Evolutionary conservation across 371 early-diverging fungal species (phyloP), one percentile per base, ranked within the genome.

Genomic region (Zopfochytrium polystomum): DNA sequence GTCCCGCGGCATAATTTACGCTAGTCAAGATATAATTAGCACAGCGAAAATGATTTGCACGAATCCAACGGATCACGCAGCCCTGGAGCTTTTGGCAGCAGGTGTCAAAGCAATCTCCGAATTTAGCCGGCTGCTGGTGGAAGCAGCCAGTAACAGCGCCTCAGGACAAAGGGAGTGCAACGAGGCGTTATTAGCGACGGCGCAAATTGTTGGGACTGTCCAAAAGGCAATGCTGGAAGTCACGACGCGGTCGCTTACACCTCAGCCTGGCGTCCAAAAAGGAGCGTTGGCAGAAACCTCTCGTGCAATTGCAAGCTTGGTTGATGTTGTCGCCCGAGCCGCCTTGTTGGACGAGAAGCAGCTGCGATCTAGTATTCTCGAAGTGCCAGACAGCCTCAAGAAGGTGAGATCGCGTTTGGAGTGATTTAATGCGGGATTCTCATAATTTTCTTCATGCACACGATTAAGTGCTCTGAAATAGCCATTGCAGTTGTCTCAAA

Each of bases 111-210:
- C 52, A 1, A 27, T 78, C 7, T 59, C 65, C 2, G 72, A 81
- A 18, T 26, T 68, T 0, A 57, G 71, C 11, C 51, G 62, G n/a
- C 34, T 30, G 4, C 9, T 76, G 1, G 49, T 67, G 22, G 35
- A 47, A 23, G 47, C 58, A 2, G 60, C 77, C 3, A 72, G 45
- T 2, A 55, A 46, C 32, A 35, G 55, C 13, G 76, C 75, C 31
- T 80, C 82, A 15, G 80, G 77, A 3, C 73, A 77, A 46, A 70
- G 73, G 44, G 80, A 79, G 35, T 78, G 77, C 48, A 68, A 70
- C 4, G 67, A 60, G 1, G 72, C 73, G 3, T 35, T 72, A 30
- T 69, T 62, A 15, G 70, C 64, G 32, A 42, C 78, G 2, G 35
- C 49, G 5, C 68, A 70, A 27, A 26, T 57, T 6, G 54, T 72